phyloP scores from a whole-genome alignment of 140 eudicot species.

The Erigeron philadelphicus region DNA sequence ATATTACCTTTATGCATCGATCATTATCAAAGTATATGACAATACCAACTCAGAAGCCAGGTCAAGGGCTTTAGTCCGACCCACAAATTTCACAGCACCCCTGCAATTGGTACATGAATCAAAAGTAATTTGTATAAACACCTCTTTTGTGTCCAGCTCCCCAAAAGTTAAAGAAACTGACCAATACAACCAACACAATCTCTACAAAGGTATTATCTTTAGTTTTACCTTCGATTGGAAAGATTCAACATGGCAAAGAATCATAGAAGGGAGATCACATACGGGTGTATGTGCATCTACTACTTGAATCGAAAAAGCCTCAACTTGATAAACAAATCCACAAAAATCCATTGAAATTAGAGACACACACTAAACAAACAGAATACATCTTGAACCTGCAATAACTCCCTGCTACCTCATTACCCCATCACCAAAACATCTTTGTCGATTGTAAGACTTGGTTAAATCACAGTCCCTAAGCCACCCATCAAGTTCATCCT shows the following conservation, averaged over 20 bases:
- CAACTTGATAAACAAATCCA: conserved; percentile 45
- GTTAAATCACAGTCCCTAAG: too few relatives aligned
- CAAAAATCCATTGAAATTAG: background rate
- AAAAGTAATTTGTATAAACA: background rate
- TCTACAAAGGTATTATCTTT: background rate
- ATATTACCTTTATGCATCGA: too few relatives aligned
- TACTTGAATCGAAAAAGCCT: conserved; percentile 94
- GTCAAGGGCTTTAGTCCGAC: too few relatives aligned
- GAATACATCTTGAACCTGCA: too few relatives aligned
- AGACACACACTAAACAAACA: too few relatives aligned
- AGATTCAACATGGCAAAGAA: conserved; percentile 55
- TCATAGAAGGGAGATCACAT: conserved; percentile 83
- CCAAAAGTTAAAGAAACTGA: background rate
- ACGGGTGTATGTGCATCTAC: conserved; percentile 94
- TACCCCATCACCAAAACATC: too few relatives aligned
- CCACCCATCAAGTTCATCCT: too few relatives aligned
- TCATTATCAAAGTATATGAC: too few relatives aligned
- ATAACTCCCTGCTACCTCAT: too few relatives aligned
- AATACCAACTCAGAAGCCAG: too few relatives aligned
- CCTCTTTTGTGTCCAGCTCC: background rate
- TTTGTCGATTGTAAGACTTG: too few relatives aligned
- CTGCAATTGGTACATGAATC: background rate
- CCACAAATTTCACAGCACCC: too few relatives aligned
- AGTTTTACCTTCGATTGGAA: background rate
- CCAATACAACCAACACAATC: background rate